Evolutionary conservation across 2,329 filamentous ascomycete genomes (phyloP).

Genomic region (Cladosporium sp.): DNA sequence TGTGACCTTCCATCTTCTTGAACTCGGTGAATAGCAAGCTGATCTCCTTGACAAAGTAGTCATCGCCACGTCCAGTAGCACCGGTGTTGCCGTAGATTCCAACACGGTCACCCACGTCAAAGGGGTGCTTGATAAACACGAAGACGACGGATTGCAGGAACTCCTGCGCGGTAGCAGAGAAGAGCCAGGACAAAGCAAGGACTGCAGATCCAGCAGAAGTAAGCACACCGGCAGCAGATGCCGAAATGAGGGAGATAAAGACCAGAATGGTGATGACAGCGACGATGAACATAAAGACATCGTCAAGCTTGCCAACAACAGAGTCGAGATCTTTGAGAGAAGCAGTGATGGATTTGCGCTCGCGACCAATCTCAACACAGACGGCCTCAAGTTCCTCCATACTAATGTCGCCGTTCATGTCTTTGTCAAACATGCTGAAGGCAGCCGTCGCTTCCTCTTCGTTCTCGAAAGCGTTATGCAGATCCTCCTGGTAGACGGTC

Average conservation of each 20-base stretch:
- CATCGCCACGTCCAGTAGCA: constrained; percentile 71
- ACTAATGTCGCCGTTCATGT: constrained; percentile 93
- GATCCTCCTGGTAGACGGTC: constrained; percentile 71
- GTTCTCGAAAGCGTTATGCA: constrained; percentile 73
- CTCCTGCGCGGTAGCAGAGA: constrained; percentile 88
- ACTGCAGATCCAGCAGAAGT: constrained; percentile 83
- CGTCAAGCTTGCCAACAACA: constrained; percentile 84
- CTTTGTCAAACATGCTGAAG: constrained; percentile 91
- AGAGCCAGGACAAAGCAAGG: constrained; percentile 88
- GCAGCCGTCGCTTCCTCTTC: constrained; percentile 84
- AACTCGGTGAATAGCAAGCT: constrained; percentile 92
- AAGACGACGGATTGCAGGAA: constrained; percentile 93
- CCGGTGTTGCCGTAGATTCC: constrained; percentile 89
- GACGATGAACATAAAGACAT: constrained; percentile 85
- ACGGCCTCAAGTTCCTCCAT: constrained; percentile 92
- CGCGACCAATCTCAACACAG: constrained; percentile 88
- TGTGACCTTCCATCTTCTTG: constrained; percentile 97
- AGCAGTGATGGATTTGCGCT: constrained; percentile 92
- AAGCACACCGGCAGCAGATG: constrained; percentile 85
- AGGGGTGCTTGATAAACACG: constrained; percentile 95
- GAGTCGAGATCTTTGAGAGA: constrained; percentile 94
- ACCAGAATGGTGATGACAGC: constrained; percentile 76
- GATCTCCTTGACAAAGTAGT: constrained; percentile 96
- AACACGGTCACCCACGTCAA: constrained; percentile 91
- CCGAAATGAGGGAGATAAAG: constrained; percentile 83